Evolutionary conservation across 441 rosid genomes (phyloP).

Genomic region (Euphorbia corollata): DNA sequence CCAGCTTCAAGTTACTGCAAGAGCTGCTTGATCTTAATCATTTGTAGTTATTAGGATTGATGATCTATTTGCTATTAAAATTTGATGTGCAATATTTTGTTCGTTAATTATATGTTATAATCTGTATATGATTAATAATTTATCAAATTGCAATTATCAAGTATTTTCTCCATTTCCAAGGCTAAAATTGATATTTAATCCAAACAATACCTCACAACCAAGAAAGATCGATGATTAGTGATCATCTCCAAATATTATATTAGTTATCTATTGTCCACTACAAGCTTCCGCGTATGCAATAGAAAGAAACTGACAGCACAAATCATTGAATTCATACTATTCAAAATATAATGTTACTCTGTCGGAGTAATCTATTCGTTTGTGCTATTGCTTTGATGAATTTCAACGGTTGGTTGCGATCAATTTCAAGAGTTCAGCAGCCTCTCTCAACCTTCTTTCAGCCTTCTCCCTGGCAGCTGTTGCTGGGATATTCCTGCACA

Average conservation of each 20-base stretch:
- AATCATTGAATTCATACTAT: neutral
- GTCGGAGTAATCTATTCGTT: neutral
- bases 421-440: slow-evolving; percentile 47
- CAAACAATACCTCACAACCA: neutral
- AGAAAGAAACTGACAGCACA: neutral
- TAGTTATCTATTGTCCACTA: neutral
- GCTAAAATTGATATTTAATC: too few species aligned
- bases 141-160: too few species aligned
- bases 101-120: neutral
- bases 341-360: neutral
- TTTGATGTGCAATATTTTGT: neutral
- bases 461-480: slow-evolving; percentile 38
- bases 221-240: neutral
- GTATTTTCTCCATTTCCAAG: too few species aligned
- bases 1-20: slow-evolving; percentile 52
- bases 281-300: neutral
- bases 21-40: slow-evolving; percentile 51
- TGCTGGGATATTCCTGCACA: slow-evolving; percentile 43
- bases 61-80: neutral
- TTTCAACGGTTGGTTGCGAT: slow-evolving; percentile 15
- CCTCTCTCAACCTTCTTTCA: slow-evolving; percentile 60
- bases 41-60: neutral
- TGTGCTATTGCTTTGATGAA: neutral
- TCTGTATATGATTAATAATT: too few species aligned
- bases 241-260: neutral